Evolutionary conservation across 2,329 filamentous ascomycete species (phyloP), one percentile per base, ranked within the genome.

Genomic region (Neopestalotiopsis sp.): DNA sequence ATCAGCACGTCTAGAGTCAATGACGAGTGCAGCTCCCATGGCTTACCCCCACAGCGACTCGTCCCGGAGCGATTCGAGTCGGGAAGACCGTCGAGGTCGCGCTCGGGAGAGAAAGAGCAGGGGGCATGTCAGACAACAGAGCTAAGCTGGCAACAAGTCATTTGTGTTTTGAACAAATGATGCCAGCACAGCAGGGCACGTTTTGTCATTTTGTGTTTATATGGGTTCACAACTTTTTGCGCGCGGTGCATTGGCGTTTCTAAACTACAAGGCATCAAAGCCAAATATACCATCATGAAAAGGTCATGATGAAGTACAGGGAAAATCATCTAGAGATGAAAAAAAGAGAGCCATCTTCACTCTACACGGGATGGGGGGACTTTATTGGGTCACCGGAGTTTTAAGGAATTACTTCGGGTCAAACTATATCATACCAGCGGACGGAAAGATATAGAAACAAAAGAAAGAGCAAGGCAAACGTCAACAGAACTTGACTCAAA

Each of bases 1-100:
- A 17, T 72, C 75, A 2, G 65, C 71, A 30, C 72, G 70, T 53
- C 62, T 70, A 59, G 69, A 74, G 4, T 63, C 28, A 17, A 53
- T 70, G 62, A 38, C 34, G 34, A 65, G 65, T 13, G 49, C 61
- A 20, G 59, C 67, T 38, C 42, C 53, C 2, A 34, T 59, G 42
- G 13, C 42, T 10, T 66, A 67, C 20, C 58, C 68, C 24, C 57
- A 68, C 24, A 66, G 58, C 42, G n/a, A 57, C 20, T 67, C 67
- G 12, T 53, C 65, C n/a, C 61, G 69, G 42, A 63, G 67, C 17
- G 62, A 68, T n/a, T 70, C 69, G 38, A 67, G 69, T 61, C 69
- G 66, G 24, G 66, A 68, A 63, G 69, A 70, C 59, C 66, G 62
- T 24, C 69, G 66, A 2, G 69, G 69, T 38, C 69, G 69, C 20